Evolutionary conservation across 371 early-diverging fungal species (phyloP), one percentile per base, ranked within the genome.

Genomic region (Smittium mucronatum): DNA sequence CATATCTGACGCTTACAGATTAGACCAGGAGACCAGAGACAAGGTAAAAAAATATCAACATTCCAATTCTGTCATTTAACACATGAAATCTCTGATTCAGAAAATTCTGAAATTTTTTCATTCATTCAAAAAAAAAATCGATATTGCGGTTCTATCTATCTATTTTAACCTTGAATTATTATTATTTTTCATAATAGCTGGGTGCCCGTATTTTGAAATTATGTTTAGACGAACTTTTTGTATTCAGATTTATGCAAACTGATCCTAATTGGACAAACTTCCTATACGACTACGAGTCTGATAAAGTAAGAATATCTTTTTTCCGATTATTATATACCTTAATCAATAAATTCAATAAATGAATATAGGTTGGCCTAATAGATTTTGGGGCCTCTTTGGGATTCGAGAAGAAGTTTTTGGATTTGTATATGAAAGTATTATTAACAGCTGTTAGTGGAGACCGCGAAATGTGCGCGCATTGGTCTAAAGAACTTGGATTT

Each of bases 231-330:
- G 97, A 97, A 75, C 81, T 98, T 57, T 96, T 96, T 75, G 86
- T 85, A 31, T 95, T 92, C 77, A 83, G 86, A 69, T 93, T 90
- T 78, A 97, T 98, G 98, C 98, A 98, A 78, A 98, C 98, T 16
- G 98, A 98, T 75, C 98, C 98, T 2, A 98, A 98, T 75, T 98
- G 96, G 96, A 86, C 93, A 68, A 98, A 98, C 77, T 98, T 98
- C 74, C 81, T 98, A 71, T 98, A 93, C 75, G 86, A 93, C 73
- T 76, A 74, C 21, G 57, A 57, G 2, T 82, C 82, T 25, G 78
- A 81, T 34, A 88, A 85, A 74, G 81, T 80, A 66, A 15, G n/a
- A n/a, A n/a, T n/a, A n/a, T n/a, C n/a, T 66, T 32, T 34, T 63
- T 25, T 35, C 59, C 29, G 34, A 36, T 58, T 28, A 58, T 32